A percentile compares a stretch with the other conserved stretches of the same genome.
Evolutionary conservation across 306 rosid species (phyloP).

Genomic region (Datisca glomerata): DNA sequence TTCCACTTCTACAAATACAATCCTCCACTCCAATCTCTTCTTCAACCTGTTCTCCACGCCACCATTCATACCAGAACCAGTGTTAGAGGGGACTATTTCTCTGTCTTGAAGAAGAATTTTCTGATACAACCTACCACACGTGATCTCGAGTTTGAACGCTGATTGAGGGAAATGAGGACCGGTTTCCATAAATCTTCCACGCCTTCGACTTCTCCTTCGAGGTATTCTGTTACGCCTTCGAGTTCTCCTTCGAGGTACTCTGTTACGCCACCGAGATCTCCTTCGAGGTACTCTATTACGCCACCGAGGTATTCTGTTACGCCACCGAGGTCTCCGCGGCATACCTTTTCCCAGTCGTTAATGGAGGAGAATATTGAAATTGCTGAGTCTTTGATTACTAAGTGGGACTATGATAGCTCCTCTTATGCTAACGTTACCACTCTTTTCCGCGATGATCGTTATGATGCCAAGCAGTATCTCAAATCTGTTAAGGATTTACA

Average conservation of each 20-base stretch:
- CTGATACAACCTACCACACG: too few species aligned
- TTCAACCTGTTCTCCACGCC: too few species aligned
- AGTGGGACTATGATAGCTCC: slow-evolving; percentile 34
- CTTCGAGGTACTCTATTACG: slow-evolving; percentile 8
- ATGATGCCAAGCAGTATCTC: slow-evolving; percentile 53
- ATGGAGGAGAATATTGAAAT: slow-evolving; percentile 49
- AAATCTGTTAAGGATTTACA: slow-evolving; percentile 43
- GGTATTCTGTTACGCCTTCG: slow-evolving; percentile 13
- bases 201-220: slow-evolving; percentile 21
- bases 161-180: too few species aligned
- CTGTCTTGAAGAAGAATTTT: too few species aligned
- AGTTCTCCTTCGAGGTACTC: slow-evolving; percentile 22
- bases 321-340: slow-evolving; percentile 16
- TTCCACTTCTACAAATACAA: too few species aligned
- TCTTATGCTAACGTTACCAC: slow-evolving; percentile 6
- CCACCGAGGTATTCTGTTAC: slow-evolving; percentile 3
- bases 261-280: slow-evolving; percentile 25
- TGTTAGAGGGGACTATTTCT: too few species aligned
- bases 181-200: slow-evolving; percentile 26
- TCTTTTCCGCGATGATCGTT: slow-evolving; percentile 39
- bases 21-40: too few species aligned
- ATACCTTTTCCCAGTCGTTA: slow-evolving; percentile 29
- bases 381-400: slow-evolving; percentile 36
- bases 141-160: too few species aligned
- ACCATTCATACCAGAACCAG: too few species aligned